Base-by-base conservation (phyloP, 148 eudicot species). In the Selenicereus undatus region DNA sequence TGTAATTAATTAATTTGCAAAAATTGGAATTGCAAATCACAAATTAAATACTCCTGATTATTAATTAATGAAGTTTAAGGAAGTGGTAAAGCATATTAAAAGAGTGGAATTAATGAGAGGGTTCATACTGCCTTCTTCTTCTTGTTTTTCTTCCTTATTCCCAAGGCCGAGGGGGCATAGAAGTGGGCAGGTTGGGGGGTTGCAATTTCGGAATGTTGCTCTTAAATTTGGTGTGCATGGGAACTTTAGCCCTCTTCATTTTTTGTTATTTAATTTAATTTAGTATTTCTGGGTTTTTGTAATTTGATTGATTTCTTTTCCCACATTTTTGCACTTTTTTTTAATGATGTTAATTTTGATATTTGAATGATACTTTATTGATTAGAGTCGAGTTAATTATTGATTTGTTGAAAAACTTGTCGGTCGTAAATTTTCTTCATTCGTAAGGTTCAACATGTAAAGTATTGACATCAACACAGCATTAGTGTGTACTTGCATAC, bases 171-270 rank as follows among this genome's bases (percentile, higher is more conserved):
- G 73, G 76, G 79, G 36, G 29, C 74, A 51, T 73, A 73, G 77
- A 73, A 26, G 73, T 32, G n/a, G 30, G 80, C 20, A 42, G 45
- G 69, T 64, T 64, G 21, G 51, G 60, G 64, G 43, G 1, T 79
- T 75, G 72, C 66, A 79, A n/a, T 83, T 79, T 77, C 72, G 83
- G 79, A 84, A 77, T 84, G 81, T 80, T 84, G 94, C 91, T 83
- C 87, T 91, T 91, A 80, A 91, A 84, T 88, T 81, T 79, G 29
- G 68, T 26, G 85, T 91, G 89, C 92, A 90, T 91, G 92, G 84
- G 78, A 83, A 87, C 84, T 79, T 82, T 85, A 79, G 77, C 68
- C 85, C 87, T 83, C 86, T 86, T 75, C n/a, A n/a, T 82, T 88
- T 80, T 80, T 86, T 66, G 72, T 79, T 82, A 3, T 60, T 8